Base-by-base conservation (phyloP, 805 yeast species). In the Candida caryicola region DNA sequence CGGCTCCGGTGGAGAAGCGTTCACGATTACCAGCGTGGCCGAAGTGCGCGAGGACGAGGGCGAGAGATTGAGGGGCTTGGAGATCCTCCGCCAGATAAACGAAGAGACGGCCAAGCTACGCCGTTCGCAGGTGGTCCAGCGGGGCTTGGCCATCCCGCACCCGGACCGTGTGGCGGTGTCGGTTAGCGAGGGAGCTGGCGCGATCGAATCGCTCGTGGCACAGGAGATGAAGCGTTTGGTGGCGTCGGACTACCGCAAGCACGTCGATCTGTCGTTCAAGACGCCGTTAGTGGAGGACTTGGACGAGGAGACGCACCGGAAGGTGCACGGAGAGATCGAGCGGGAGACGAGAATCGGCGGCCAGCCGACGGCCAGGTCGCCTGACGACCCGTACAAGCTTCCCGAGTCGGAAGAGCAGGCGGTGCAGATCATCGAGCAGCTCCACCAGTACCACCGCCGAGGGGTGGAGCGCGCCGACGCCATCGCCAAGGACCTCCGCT, bases 111-210 rank as follows among this genome's bases (percentile, higher is more conserved):
- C 62, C 4, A 55, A 52, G 25, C 46, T 61, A 5, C 54, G 77
- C 28, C 50, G 77, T 33, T 73, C 83, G 0, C 69, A 62, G 40
- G 80, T 64, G 1, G 55, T 76, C 1, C 77, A 73, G 48, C 54
- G 57, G 34, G 73, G 65, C 0, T 59, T 79, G 6, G 62, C 66
- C 0, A 60, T 74, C 10, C 79, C 79, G 1, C 34, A 61, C 32
- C 63, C 60, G 1, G 33, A 10, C n/a, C 36, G n/a, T 27, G 15
- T 39, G 17, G 17, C 18, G 15, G 31, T 31, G 1, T n/a, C 26
- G 2, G 38, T 33, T 4, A 23, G 17, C 7, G 23, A 27, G 8
- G 29, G 31, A 4, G 13, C 23, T 6, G 18, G 29, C 2, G 44
- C 30, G 2, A 23, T 58, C 2, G 59, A 58, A 2, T 19, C 37